Percentiles rank a stretch among this genome's conserved stretches.
These are phyloP conservation scores for Suillus subaureus DNA, from an alignment of 768 basidiomycete species.

Conservation along the genomic window DNA sequence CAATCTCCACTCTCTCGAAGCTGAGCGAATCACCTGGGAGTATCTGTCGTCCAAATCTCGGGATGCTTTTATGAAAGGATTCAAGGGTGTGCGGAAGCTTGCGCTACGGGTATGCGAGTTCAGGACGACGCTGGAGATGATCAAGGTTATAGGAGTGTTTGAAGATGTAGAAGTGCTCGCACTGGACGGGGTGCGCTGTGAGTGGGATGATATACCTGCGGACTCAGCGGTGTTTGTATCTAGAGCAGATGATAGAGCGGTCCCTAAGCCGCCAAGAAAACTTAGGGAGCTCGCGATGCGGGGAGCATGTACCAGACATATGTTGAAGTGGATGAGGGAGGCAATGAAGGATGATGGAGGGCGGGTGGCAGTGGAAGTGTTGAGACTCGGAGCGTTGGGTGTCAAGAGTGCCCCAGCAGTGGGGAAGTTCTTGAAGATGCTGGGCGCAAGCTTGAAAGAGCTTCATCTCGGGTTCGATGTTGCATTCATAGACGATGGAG, in stretches of 20 bases:
- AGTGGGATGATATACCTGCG: conserved; percentile 3
- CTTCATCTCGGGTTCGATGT: conserved; percentile 32
- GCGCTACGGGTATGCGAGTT: conserved; percentile 28
- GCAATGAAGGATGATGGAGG: conserved; percentile 17
- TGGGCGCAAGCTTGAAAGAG: conserved; percentile 26
- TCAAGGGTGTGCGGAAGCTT: conserved; percentile 24
- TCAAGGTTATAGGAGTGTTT: conserved; percentile 29
- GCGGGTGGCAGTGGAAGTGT: conserved; percentile 1
- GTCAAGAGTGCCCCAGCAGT: conserved; percentile 27
- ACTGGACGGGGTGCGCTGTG: conserved; percentile 32
- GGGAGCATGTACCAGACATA: conserved; percentile 21
- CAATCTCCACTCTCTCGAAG: conserved; percentile 25
- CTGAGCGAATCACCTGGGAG: conserved; percentile 36
- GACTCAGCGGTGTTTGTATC: conserved; percentile 7
- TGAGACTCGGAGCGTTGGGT: conserved; percentile 32
- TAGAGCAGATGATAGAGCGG: background rate
- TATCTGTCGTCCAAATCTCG: conserved; percentile 32
- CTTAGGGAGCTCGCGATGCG: conserved; percentile 32
- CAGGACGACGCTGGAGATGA: conserved; percentile 30
- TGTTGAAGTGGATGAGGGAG: conserved; percentile 32
- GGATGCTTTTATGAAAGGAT: conserved; percentile 24
- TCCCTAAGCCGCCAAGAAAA: conserved; percentile 20
- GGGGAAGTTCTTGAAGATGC: conserved; percentile 27
- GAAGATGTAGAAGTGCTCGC: conserved; percentile 28
- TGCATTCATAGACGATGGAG: conserved; percentile 32